Conservation (phyloP, 345 rosid species). For the Salix koriyanagi region DNA sequence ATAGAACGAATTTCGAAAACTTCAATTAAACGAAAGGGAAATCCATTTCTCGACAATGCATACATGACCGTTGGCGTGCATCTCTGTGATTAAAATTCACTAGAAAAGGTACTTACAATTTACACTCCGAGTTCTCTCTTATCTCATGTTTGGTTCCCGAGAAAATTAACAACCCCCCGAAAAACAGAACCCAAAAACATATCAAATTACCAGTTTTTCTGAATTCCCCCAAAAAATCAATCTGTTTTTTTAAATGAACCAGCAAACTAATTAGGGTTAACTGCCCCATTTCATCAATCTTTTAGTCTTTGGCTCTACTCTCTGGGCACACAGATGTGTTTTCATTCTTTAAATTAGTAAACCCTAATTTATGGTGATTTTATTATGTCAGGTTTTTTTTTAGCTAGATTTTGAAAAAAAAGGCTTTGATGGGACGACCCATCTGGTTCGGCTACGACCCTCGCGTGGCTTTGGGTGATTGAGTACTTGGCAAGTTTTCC, state of each 20-base stretch:
- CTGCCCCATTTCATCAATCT: background rate
- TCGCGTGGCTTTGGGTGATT: conserved; percentile 54
- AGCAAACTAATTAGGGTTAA: background rate
- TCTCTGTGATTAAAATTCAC: background rate
- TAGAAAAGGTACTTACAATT: background rate
- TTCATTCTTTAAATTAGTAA: background rate
- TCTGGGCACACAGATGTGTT: background rate
- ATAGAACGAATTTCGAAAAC: too few species aligned
- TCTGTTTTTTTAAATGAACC: background rate
- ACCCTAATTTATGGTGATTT: background rate
- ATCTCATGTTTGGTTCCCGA: background rate
- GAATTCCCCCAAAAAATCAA: too few species aligned
- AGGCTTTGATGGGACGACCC: conserved; percentile 13
- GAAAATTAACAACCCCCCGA: background rate
- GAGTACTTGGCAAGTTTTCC: conserved; percentile 44
- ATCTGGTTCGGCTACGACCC: conserved; percentile 13
- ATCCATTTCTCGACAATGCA: too few species aligned
- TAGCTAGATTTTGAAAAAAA: background rate
- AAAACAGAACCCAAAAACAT: background rate
- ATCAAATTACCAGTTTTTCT: background rate
- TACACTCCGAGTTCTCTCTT: background rate
- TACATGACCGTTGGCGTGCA: too few species aligned
- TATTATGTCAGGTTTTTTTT: background rate
- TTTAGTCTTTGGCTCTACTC: background rate
- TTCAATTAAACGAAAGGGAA: too few species aligned